Base-by-base conservation (phyloP, 371 early-diverging fungal species). In the Dinochytrium kinnereticum region DNA sequence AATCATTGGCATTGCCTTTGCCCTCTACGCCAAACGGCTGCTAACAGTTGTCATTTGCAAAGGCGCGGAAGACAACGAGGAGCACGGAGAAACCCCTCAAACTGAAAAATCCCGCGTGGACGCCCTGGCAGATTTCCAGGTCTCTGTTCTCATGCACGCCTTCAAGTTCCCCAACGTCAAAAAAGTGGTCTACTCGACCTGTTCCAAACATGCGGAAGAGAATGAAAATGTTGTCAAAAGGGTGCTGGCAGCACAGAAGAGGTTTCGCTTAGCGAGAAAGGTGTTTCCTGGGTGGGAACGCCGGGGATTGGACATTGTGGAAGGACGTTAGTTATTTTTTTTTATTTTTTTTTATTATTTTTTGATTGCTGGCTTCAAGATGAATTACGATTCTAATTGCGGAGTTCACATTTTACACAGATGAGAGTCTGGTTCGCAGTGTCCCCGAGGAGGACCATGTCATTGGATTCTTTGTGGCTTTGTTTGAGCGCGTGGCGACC, bases 161-260 rank as follows among this genome's bases (percentile, higher is more conserved):
- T 82, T 94, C 73, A 89, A 86, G 78, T 94, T 95, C 74, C 90
- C 91, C 5, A 85, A 83, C 1, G 91, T 90, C 26, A 90, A 94
- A 72, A 88, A 89, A 68, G 87, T 99, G 15, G 91, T 93, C 0
- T 99, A 99, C 82, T 99, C 99, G 39, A 98, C 99, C 1, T 99
- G 99, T 80, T 99, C 99, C 0, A 88, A 95, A 50, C 94, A 99
- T 74, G 86, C 86, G 2, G 90, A 93, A 82, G 99, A 99, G 78
- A 99, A 99, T 82, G 99, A 99, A 79, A 91, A 91, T 36, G 99
- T 99, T 0, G 97, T 99, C 1, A 49, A 70, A 53, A 34, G 70
- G 17, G 80, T 76, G 0, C 68, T 86, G 38, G 64, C 13, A 10
- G 39, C 28, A 3, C 75, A 81, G 33, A 38, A 28, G 10, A 65